Evolutionary conservation across 305 asterid genomes (phyloP), one percentile per base, ranked within the genome.

Genomic region (Fraxinus paxiana): DNA sequence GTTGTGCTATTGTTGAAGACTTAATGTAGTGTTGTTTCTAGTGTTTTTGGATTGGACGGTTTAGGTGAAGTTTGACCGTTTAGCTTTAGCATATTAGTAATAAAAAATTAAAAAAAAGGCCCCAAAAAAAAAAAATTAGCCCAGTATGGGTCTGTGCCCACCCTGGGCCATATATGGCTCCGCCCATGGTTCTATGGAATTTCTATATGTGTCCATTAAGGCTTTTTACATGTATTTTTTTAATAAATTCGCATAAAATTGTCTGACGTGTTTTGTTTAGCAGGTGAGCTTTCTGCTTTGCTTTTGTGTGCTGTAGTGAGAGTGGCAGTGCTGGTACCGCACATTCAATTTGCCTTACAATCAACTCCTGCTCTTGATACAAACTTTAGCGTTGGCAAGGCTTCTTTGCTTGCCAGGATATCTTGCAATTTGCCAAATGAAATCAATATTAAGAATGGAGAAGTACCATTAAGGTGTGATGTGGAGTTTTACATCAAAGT

Each of bases 401-500:
- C 74, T 75, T 81, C 83, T 85, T 84, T 86, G 83, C 83, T 84
- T 80, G 79, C 88, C 18, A 84, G 84, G 77, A 78, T 92, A 82
- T 85, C 85, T 79, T 48, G 83, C 83, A 87, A 80, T 80, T 59
- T 83, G 73, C 89, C 87, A 4, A 85, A 85, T 84, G 88, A 89
- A 65, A 35, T 80, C 87, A 70, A 76, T 37, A 54, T 77, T 75
- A 84, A 79, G 72, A 84, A 83, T 82, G 90, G 83, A 26, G 91
- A 89, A 85, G 75, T 91, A 67, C 98, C 97, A 76, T 80, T 84
- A 82, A 92, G 98, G 98, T 85, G 87, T 76, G 87, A 35, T 79
- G 79, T 81, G 65, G 71, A 76, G 30, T 77, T 83, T 48, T 26
- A 65, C 33, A 75, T 69, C 15, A 35, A 22, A 43, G 18, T 80